phyloP scores from a whole-genome alignment of 108 stramenopile genomes.

The Fragilariopsis cylindrus region DNA sequence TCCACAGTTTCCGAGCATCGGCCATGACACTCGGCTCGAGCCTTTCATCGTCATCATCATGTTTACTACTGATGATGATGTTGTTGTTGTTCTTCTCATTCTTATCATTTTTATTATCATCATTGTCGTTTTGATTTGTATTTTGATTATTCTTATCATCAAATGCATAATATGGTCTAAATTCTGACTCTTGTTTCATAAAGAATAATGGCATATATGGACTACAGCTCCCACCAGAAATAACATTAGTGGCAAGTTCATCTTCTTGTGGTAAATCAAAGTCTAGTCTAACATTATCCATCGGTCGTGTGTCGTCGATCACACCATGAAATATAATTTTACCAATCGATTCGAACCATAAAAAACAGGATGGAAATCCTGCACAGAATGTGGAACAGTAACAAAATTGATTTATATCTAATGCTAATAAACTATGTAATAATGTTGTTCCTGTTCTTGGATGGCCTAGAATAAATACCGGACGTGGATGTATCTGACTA shows the following conservation, averaged over 20 bases:
- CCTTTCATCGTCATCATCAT: conserved; percentile 8
- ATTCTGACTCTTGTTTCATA: conserved; percentile 36
- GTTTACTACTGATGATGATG: background rate
- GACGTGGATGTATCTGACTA: conserved; percentile 20
- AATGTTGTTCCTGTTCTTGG: conserved; percentile 54
- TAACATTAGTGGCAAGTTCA: conserved; percentile 43
- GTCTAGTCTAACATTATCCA: conserved; percentile 47
- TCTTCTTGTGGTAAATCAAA: conserved; percentile 61
- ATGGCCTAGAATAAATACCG: conserved; percentile 54
- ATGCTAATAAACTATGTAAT: conserved; percentile 42
- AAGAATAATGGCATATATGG: conserved; percentile 50
- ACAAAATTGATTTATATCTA: conserved; percentile 46
- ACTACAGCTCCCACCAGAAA: conserved; percentile 24
- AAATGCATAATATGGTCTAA: conserved; percentile 41
- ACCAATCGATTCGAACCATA: conserved; percentile 51
- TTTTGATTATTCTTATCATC: background rate
- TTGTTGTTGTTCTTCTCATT: background rate
- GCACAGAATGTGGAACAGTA: conserved; percentile 50
- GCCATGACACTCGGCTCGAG: conserved; percentile 28
- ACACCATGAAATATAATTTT: conserved; percentile 41
- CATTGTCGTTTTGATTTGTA: background rate
- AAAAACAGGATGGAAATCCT: conserved; percentile 47
- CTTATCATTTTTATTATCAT: too few relatives aligned
- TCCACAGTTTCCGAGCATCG: conserved; percentile 33
- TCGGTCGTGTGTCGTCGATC: conserved; percentile 43